Evolutionary conservation across 163 green algal genomes (phyloP), one percentile per base, ranked within the genome.

Genomic region (Volvox carteri): DNA sequence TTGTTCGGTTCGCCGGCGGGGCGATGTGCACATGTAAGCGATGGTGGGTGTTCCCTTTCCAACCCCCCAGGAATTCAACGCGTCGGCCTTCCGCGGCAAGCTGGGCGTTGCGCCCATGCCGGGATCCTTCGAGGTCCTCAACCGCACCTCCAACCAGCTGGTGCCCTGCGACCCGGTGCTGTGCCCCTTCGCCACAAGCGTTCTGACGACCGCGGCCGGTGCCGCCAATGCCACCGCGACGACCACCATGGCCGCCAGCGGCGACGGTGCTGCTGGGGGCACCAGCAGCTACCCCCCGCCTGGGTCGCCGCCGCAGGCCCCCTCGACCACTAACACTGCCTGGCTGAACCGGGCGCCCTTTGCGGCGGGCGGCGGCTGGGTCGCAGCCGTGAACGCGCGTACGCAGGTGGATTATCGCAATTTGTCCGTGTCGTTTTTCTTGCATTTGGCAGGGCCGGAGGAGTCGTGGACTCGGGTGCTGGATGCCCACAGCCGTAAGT

Each of bases 321-420:
- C 54, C 52, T 7, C 23, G 4, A 67, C 44, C 25, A 65, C 8
- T 16, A 73, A 73, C 4, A 73, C 62, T 11, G 65, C 33, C 41
- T 68, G 30, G 75, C 48, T 87, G 18, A 91, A 91, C 78, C 78
- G 72, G 6, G 77, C 86, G 70, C 86, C 86, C 9, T 91, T 86
- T 35, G 83, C 78, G 9, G 78, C 78, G 2, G 67, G 83, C 39
- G 86, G 86, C 41, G 86, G 86, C 12, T 91, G 86, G 86, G 54
- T 91, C 37, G 44, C 65, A 42, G 86, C 86, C 0, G 70, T 87
- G 14, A 87, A 88, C 52, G 68, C 58, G 12, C 67, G 78, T 19
- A 84, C 86, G 12, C 52, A 65, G 35, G 39, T 39, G 33, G 77
- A 85, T 16, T 91, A 91, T 56, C 68, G 72, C 9, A 84, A 83